Conservation (phyloP, 345 rosid species). For the Rhizophora apiculata region DNA sequence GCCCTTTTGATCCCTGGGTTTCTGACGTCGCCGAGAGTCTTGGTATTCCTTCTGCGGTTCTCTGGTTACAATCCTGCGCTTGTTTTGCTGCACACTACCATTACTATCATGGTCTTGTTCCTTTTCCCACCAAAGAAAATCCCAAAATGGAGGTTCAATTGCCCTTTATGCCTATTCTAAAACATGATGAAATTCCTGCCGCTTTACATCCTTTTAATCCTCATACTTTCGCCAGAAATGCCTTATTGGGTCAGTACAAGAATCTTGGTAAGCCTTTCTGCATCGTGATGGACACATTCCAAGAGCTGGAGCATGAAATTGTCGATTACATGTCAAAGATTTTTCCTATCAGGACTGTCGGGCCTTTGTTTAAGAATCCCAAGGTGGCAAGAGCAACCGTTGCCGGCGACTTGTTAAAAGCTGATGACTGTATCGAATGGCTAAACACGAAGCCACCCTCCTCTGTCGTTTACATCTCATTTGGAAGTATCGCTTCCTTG, state of each 20-base stretch:
- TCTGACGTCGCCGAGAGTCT: constrained; percentile 66
- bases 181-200: constrained; percentile 73
- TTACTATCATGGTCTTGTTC: constrained; percentile 41
- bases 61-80: constrained; percentile 90
- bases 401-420: constrained; percentile 46
- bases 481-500: constrained; percentile 58
- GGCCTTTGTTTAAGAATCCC: constrained; percentile 62
- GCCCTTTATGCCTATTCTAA: constrained; percentile 65
- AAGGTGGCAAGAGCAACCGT: constrained; percentile 28
- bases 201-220: constrained; percentile 58
- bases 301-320: constrained; percentile 58
- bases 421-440: constrained; percentile 71
- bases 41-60: constrained; percentile 72
- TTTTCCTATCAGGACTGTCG: constrained; percentile 25
- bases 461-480: constrained; percentile 75
- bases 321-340: constrained; percentile 55
- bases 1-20: constrained; percentile 86
- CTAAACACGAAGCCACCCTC: constrained; percentile 54
- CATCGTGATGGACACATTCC: constrained; percentile 64
- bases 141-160: constrained; percentile 55
- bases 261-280: constrained; percentile 62
- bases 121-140: constrained; percentile 51
- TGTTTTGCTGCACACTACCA: constrained; percentile 64
- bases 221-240: constrained; percentile 34
- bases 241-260: constrained; percentile 52